Evolutionary conservation across 2,329 filamentous ascomycete species (phyloP).

Genomic region (Apiospora koreana): DNA sequence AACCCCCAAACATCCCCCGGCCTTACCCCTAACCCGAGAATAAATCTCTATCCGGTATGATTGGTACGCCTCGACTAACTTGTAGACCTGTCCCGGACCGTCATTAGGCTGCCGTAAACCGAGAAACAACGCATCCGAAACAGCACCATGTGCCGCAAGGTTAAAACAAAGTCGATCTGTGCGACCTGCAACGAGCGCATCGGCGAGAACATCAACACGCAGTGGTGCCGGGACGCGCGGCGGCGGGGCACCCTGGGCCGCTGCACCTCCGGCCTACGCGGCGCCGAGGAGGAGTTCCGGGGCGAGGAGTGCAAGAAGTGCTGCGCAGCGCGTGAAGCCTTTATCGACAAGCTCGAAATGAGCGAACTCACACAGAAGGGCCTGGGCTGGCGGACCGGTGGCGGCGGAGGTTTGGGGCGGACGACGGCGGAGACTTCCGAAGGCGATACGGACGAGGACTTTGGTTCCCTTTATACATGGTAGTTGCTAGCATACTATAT

Average conservation of each 20-base stretch:
- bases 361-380: slow-evolving; percentile 18
- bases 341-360: slow-evolving; percentile 19
- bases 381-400: slow-evolving; percentile 16
- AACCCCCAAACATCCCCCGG: not conserved
- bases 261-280: slow-evolving; percentile 16
- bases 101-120: not conserved
- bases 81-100: not conserved
- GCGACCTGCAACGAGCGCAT: slow-evolving; percentile 18
- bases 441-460: slow-evolving; percentile 10
- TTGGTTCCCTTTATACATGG: slow-evolving; percentile 11
- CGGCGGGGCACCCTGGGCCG: slow-evolving; percentile 19
- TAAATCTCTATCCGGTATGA: too few species aligned
- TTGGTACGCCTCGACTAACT: not conserved
- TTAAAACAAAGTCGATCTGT: slow-evolving; percentile 19
- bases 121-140: not conserved
- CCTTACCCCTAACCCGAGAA: not conserved
- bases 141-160: slow-evolving; percentile 19
- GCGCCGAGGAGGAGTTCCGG: slow-evolving; percentile 20
- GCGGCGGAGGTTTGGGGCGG: not conserved
- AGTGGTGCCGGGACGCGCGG: slow-evolving; percentile 19
- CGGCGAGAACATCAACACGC: slow-evolving; percentile 17
- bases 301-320: slow-evolving; percentile 21
- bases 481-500: not conserved
- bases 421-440: slow-evolving; percentile 5
- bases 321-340: slow-evolving; percentile 14